Conservation (phyloP, 1,139 yeast genomes). For the Arxiozyma telluris region DNA sequence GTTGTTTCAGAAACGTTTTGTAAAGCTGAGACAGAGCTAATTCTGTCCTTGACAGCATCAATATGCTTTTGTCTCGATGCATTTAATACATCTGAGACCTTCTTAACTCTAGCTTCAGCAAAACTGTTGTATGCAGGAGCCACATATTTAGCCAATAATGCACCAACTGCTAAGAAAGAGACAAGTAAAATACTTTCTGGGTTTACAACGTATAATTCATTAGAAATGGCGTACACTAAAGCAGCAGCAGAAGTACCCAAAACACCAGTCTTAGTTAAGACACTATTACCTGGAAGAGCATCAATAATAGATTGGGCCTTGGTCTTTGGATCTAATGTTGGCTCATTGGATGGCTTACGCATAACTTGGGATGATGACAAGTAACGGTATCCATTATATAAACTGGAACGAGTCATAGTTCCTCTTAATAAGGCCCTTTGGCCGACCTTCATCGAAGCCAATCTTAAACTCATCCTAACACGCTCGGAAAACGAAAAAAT, state of each 20-base stretch:
- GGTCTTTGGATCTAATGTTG: conserved; percentile 61
- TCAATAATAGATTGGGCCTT: conserved; percentile 86
- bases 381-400: conserved; percentile 1
- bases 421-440: background rate
- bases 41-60: conserved; percentile 86
- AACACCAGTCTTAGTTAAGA: conserved; percentile 86
- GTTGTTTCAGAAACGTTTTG: conserved; percentile 90
- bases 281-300: conserved; percentile 86
- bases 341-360: background rate
- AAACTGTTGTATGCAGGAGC: conserved; percentile 93
- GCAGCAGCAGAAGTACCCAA: conserved; percentile 94
- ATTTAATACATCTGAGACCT: conserved; percentile 73
- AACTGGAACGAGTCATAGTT: background rate
- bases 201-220: conserved; percentile 85
- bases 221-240: conserved; percentile 85
- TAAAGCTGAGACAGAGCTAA: conserved; percentile 75
- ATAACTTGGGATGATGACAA: background rate
- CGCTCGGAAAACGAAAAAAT: background rate
- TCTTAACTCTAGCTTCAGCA: conserved; percentile 86
- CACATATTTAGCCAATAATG: conserved; percentile 72
- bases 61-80: conserved; percentile 87
- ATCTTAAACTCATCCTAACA: background rate
- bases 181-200: conserved; percentile 84
- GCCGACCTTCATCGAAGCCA: background rate
- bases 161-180: conserved; percentile 70